phyloP scores from a whole-genome alignment of 1,284 basidiomycete genomes.

The Heterobasidion occidentale region DNA sequence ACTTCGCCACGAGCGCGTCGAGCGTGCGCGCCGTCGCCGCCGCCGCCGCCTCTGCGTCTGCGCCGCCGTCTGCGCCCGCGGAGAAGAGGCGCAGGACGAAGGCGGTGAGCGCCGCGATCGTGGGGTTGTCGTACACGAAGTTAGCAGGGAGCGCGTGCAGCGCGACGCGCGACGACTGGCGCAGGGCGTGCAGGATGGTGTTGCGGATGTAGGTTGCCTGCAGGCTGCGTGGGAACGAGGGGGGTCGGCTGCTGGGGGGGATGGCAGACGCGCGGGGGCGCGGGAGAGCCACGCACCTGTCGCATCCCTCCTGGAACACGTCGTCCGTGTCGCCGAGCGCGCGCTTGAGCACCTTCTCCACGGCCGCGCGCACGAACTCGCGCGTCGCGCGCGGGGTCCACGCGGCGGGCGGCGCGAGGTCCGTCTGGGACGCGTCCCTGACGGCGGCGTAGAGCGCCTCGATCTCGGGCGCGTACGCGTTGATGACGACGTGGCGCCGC shows the following conservation, averaged over 20 bases:
- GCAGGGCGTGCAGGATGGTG: conserved; percentile 18
- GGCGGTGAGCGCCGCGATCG: conserved; percentile 10
- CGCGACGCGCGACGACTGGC: conserved; percentile 5
- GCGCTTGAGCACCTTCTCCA: conserved; percentile 18
- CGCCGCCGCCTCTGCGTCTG: background rate
- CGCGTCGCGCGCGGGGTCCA: conserved; percentile 19
- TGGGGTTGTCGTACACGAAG: conserved; percentile 17
- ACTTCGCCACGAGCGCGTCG: conserved; percentile 2
- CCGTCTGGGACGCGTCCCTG: conserved; percentile 15
- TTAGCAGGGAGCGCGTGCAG: conserved; percentile 5
- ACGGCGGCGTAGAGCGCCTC: conserved; percentile 16
- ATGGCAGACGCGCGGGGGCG: background rate
- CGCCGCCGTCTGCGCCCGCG: background rate
- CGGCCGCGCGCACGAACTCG: conserved; percentile 21
- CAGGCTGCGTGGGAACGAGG: conserved; percentile 13
- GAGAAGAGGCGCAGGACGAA: conserved; percentile 4
- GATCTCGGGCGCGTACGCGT: conserved; percentile 23
- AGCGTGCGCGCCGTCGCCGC: background rate
- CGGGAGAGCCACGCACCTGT: conserved; percentile 30
- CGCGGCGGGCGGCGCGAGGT: conserved; percentile 14
- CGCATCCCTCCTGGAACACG: conserved; percentile 34
- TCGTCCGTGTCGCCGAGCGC: conserved; percentile 27
- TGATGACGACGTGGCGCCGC: conserved; percentile 16
- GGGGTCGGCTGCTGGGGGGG: background rate
- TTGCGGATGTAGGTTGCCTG: conserved; percentile 28